Base-by-base conservation (phyloP, 2,329 filamentous ascomycete genomes). In the Phyllosticta citriasiana region DNA sequence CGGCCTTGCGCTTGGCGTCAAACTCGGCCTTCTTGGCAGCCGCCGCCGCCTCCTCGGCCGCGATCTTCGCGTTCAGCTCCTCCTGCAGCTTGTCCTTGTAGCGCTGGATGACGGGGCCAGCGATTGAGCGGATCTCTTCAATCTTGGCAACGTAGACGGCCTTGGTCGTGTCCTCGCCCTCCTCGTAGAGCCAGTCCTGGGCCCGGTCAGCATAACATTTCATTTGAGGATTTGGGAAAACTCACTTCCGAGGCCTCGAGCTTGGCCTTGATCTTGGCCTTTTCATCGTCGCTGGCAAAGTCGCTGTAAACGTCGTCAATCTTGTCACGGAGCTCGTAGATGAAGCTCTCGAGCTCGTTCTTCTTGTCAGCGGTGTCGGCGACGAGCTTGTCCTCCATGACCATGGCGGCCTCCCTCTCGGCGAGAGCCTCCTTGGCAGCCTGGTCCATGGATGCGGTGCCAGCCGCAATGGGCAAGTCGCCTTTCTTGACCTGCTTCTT, bases 401-500 rank as follows among this genome's bases (percentile, higher is more conserved):
- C 85, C 94, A 99, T 97, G 69, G 86, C 74, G 67, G 86, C 83
- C 79, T 99, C 94, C 75, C 87, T 87, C 83, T 99, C 94, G 57
- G 82, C 77, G 66, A 86, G 80, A n/a, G 80, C 71, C 64, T 85
- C 79, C 81, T 89, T 93, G 72, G 79, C 73, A 16, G 80, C 68
- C 57, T 84, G 75, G 64, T 96, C 91, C 62, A 97, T 82, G 47
- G 91, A 88, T 56, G 88, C 84, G 55, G 91, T 96, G 66, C 87
- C 92, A 64, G 89, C 83, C 62, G 89, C 86, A 67, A 99, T 88
- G 64, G 92, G 90, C 61, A 99, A 82, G 67, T 97, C 93, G 66
- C 94, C 94, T 83, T 97, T 97, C 77, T 93, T 89, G 66, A 97
- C 89, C 80, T 97, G 93, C 85, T 97, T 99, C 88, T 97, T 97